Base-by-base conservation (phyloP, 2,329 filamentous ascomycete species). In the Fusarium anguioides region DNA sequence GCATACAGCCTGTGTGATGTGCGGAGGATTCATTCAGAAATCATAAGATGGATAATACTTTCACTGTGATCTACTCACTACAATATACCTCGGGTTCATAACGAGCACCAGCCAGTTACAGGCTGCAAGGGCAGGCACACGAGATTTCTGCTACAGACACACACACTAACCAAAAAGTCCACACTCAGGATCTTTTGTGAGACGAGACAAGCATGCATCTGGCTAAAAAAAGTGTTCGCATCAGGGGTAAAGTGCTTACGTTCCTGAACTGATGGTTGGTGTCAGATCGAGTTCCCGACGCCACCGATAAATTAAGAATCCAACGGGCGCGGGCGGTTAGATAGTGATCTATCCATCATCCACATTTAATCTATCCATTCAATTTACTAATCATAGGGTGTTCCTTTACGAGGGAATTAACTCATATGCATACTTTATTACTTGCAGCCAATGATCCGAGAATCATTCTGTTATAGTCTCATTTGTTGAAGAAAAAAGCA, bases 171-270 rank as follows among this genome's bases (percentile, higher is more conserved):
- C 12, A n/a, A n/a, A n/a, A n/a, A n/a, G n/a, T n/a, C n/a, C n/a
- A 47, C 17, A 31, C 14, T 53, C 23, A 4, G 18, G 51, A n/a
- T 17, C 46, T 48, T 52, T 52, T 46, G 50, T 52, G 56, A 57
- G 33, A 49, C 49, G n/a, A 29, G 8, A 15, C 3, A 20, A 15
- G 14, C n/a, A 66, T 67, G 63, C 47, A 44, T n/a, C n/a, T 46
- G 21, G 39, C 63, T 37, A 27, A 46, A 67, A 67, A 24, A 26
- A n/a, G n/a, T 48, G 47, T 39, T 18, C 39, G 45, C n/a, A 36
- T 46, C 23, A 64, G 58, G 64, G 58, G 57, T 42, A 54, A 37
- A 21, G 35, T 46, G 31, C 15, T 41, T 23, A 20, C 18, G 37
- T 45, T 21, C 10, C n/a, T 20, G 11, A 8, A 29, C 18, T 35